Evolutionary conservation across 2,329 filamentous ascomycete species (phyloP).

Genomic region (Neonectria ditissima): DNA sequence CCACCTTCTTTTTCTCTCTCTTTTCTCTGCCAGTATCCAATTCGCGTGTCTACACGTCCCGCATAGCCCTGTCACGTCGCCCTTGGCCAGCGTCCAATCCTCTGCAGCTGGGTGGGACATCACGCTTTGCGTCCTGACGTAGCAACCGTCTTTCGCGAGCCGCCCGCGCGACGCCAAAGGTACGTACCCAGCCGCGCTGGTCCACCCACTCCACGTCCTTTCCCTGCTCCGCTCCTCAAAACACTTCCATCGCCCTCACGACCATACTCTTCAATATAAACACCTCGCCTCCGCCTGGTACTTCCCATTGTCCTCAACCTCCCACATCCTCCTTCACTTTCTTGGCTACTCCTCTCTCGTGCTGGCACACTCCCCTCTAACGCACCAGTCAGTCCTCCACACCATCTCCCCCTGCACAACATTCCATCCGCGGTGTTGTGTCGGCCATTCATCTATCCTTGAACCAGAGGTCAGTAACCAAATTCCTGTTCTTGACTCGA

Average conservation of each 20-base stretch:
- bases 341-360: slow-evolving; percentile 34
- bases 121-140: slow-evolving; percentile 45
- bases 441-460: slow-evolving; percentile 48
- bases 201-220: slow-evolving; percentile 47
- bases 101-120: slow-evolving; percentile 44
- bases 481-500: slow-evolving; percentile 45
- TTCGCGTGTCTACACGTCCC: slow-evolving; percentile 40
- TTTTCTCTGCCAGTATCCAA: slow-evolving; percentile 12
- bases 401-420: slow-evolving; percentile 47
- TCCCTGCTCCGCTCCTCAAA: slow-evolving; percentile 52
- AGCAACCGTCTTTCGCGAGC: slow-evolving; percentile 49
- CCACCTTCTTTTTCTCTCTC: slow-evolving; percentile 10
- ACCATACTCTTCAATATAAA: slow-evolving; percentile 49
- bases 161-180: slow-evolving; percentile 45
- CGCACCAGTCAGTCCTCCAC: slow-evolving; percentile 44
- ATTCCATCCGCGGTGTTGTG: slow-evolving; percentile 54
- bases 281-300: slow-evolving; percentile 47
- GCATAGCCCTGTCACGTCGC: slow-evolving; percentile 34
- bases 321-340: slow-evolving; percentile 42
- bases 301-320: slow-evolving; percentile 41
- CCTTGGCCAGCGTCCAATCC: slow-evolving; percentile 41
- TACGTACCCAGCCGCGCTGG: slow-evolving; percentile 50
- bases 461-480: slow-evolving; percentile 51
- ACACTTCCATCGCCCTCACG: slow-evolving; percentile 53
- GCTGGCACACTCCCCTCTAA: slow-evolving; percentile 44